These are phyloP conservation scores for Paecilomyces variotii DNA, from an alignment of 2,329 filamentous ascomycete species.

Conservation along the genomic window DNA sequence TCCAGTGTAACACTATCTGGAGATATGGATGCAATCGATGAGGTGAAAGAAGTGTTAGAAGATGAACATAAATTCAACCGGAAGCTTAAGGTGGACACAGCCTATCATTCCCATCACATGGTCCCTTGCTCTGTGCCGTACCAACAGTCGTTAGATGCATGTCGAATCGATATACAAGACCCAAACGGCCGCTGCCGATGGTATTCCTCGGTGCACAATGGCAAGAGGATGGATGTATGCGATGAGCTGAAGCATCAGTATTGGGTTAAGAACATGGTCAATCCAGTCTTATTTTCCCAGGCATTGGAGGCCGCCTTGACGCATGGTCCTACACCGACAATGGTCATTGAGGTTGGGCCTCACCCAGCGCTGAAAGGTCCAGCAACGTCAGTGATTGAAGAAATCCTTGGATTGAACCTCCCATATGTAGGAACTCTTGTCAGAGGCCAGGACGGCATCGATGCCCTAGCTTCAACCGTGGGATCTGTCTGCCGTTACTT, in stretches of 20 bases:
- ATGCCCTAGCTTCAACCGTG: background rate
- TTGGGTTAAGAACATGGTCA: constrained; percentile 31
- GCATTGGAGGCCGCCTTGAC: constrained; percentile 11
- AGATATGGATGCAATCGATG: constrained; percentile 27
- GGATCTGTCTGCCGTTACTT: background rate
- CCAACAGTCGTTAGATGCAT: background rate
- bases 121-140: constrained; percentile 13
- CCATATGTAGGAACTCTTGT: background rate
- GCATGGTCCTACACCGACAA: background rate
- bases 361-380: background rate
- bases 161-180: constrained; percentile 7
- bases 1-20: constrained; percentile 40
- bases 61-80: constrained; percentile 30
- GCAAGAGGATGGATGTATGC: constrained; percentile 20
- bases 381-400: background rate
- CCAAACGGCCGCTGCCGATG: constrained; percentile 10
- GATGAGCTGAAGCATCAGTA: constrained; percentile 15
- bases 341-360: background rate
- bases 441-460: background rate
- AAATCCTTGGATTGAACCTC: background rate
- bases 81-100: constrained; percentile 33
- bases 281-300: constrained; percentile 27
- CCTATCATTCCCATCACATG: constrained; percentile 41
- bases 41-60: constrained; percentile 21
- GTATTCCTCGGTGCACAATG: constrained; percentile 23